Percentiles rank a stretch among this genome's conserved stretches.
Evolutionary conservation across 2,329 filamentous ascomycete species (phyloP).

Genomic region (Phaeosphaeria sp.): DNA sequence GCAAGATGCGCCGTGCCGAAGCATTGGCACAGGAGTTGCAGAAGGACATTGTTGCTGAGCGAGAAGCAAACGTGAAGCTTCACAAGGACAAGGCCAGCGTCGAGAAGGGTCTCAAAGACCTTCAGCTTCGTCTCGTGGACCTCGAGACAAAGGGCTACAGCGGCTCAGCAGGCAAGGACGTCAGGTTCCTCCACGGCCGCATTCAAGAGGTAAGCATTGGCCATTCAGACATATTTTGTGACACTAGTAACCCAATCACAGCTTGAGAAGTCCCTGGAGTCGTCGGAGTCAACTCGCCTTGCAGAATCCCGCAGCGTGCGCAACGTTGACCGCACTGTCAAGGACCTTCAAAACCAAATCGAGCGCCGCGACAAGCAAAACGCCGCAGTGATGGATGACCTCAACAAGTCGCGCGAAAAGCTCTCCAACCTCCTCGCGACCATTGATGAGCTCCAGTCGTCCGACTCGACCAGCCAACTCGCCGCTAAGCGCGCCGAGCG

Average conservation of each 20-base stretch:
- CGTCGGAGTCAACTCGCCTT: conserved; percentile 78
- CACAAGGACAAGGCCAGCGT: conserved; percentile 89
- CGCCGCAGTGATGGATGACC: conserved; percentile 79
- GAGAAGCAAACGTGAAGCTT: conserved; percentile 79
- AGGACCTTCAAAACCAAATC: conserved; percentile 90
- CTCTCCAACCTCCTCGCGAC: conserved; percentile 86
- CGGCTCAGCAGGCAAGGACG: conserved; percentile 90
- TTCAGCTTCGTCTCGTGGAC: conserved; percentile 88
- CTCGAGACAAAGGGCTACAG: conserved; percentile 93
- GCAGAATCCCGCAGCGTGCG: conserved; percentile 87
- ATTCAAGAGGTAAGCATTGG: conserved; percentile 82
- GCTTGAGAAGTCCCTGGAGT: conserved; percentile 87
- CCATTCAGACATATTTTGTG: not conserved
- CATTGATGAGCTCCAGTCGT: conserved; percentile 92
- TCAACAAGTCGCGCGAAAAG: conserved; percentile 86
- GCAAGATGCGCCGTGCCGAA: conserved; percentile 96
- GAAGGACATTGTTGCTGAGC: conserved; percentile 86
- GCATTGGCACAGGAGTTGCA: conserved; percentile 87
- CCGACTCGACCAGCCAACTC: conserved; percentile 82
- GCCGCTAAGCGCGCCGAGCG: conserved; percentile 85
- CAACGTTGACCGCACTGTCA: conserved; percentile 91
- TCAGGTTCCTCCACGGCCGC: conserved; percentile 90
- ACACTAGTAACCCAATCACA: conserved; percentile 49
- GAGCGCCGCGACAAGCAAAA: conserved; percentile 93
- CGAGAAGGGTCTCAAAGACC: conserved; percentile 89